Evolutionary conservation across 352 stramenopile species (phyloP).

Genomic region (Thraustochytrium sp.): DNA sequence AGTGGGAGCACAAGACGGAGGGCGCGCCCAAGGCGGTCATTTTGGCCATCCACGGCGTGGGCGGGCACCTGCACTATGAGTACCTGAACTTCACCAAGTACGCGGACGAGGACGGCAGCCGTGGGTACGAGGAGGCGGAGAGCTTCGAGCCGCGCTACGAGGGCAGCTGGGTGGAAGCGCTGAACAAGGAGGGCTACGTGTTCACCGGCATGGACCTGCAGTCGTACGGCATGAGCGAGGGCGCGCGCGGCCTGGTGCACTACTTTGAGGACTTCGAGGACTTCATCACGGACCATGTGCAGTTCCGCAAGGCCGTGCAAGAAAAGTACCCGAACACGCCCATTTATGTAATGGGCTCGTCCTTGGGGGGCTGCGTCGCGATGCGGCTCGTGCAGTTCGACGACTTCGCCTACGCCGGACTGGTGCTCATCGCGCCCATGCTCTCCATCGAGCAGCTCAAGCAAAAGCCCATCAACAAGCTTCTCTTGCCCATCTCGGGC

Average conservation of each 20-base stretch:
- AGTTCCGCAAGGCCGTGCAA: background rate
- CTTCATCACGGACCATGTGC: background rate
- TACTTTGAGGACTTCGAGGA: conserved; percentile 16
- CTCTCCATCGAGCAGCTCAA: conserved; percentile 28
- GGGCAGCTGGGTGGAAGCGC: background rate
- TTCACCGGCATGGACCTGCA: conserved; percentile 20
- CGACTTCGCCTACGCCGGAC: background rate
- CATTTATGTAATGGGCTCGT: conserved; percentile 9
- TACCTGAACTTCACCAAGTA: background rate
- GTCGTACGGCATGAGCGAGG: conserved; percentile 24
- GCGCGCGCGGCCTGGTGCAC: background rate
- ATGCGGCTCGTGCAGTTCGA: background rate
- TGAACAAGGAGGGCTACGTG: background rate
- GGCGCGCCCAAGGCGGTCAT: background rate
- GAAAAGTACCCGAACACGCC: background rate
- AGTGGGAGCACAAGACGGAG: background rate
- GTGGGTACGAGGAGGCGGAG: background rate
- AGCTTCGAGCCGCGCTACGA: background rate
- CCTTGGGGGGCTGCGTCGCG: conserved; percentile 1
- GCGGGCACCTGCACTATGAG: conserved; percentile 26
- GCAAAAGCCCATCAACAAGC: conserved; percentile 8
- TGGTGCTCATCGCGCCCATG: conserved; percentile 25
- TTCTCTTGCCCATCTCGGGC: conserved; percentile 6
- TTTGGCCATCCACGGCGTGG: background rate
- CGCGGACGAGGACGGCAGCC: background rate